Conservation (phyloP, 2,329 filamentous ascomycete genomes). For the Aspergillus hiratsukae region DNA sequence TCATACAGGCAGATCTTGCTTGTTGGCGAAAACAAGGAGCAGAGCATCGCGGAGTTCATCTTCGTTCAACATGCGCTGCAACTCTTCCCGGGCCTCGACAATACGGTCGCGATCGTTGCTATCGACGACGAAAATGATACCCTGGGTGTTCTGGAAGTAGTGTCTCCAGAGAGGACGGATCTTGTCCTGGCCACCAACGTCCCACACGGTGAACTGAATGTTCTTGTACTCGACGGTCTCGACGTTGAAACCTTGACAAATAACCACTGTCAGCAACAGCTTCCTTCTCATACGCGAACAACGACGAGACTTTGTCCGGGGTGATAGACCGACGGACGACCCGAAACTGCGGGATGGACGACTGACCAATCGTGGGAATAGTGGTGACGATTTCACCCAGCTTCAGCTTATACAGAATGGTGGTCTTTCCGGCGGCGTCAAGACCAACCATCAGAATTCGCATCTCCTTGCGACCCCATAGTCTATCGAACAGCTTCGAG, state of each 20-base stretch:
- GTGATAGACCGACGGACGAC: slow-evolving; percentile 4
- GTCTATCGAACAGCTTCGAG: slow-evolving; percentile 91
- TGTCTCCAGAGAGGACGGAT: slow-evolving; percentile 99
- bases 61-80: slow-evolving; percentile 98
- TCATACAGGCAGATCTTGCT: slow-evolving; percentile 95
- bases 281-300: neutral
- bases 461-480: slow-evolving; percentile 99
- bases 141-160: slow-evolving; percentile 99
- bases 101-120: slow-evolving; percentile 98
- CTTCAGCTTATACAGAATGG: slow-evolving; percentile 99
- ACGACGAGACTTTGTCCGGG: neutral
- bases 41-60: slow-evolving; percentile 97
- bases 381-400: slow-evolving; percentile 97
- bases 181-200: slow-evolving; percentile 99
- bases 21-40: slow-evolving; percentile 97
- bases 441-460: slow-evolving; percentile 99
- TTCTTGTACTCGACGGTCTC: slow-evolving; percentile 99
- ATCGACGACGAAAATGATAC: slow-evolving; percentile 99
- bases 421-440: slow-evolving; percentile 99
- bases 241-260: slow-evolving; percentile 85
- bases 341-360: slow-evolving; percentile 7
- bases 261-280: slow-evolving; percentile 8
- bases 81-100: slow-evolving; percentile 91
- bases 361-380: slow-evolving; percentile 93
- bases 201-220: slow-evolving; percentile 99